Evolutionary conservation across 1,284 basidiomycete species (phyloP), one percentile per base, ranked within the genome.

Genomic region (Porogramme epimiltina): DNA sequence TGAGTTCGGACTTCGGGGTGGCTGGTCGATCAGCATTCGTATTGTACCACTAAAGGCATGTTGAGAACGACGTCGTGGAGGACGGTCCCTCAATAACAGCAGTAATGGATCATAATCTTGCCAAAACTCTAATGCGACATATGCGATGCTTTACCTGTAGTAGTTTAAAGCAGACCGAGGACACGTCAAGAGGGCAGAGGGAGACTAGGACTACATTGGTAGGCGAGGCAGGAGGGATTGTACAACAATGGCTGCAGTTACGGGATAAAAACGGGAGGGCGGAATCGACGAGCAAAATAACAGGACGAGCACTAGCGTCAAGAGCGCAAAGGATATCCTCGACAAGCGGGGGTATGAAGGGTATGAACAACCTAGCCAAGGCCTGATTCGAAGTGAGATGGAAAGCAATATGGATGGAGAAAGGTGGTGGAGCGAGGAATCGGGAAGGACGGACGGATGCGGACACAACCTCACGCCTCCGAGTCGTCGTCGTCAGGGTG

Each of bases 231-330:
- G 15, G 28, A 31, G 28, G 5, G 38, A 26, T n/a, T 28, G 15
- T 58, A 55, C 51, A 55, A 54, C 52, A 54, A 51, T 50, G 52
- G 28, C 37, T 19, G 34, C 38, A 49, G 24, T 39, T 50, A 48
- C 28, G 40, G 18, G 36, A 54, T 45, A 58, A 45, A 48, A 19
- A 49, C 5, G 40, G 20, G 24, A 23, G n/a, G n/a, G n/a, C n/a
- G n/a, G n/a, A n/a, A 47, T 18, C 34, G 24, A 33, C 18, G 31
- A 36, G 33, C 20, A 45, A 28, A 25, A 47, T 13, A 47, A 26
- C 18, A 33, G 10, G 40, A 36, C 11, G 16, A 43, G 19, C 20
- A 3, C 22, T 37, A 9, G 24, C 23, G 25, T 25, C 13, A 15
- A 24, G 25, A 18, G 31, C 3, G 36, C 6, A 5, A 38, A 11